These are phyloP conservation scores for Lenzites betulinus DNA, from an alignment of 768 basidiomycete species.

Conservation along the genomic window DNA sequence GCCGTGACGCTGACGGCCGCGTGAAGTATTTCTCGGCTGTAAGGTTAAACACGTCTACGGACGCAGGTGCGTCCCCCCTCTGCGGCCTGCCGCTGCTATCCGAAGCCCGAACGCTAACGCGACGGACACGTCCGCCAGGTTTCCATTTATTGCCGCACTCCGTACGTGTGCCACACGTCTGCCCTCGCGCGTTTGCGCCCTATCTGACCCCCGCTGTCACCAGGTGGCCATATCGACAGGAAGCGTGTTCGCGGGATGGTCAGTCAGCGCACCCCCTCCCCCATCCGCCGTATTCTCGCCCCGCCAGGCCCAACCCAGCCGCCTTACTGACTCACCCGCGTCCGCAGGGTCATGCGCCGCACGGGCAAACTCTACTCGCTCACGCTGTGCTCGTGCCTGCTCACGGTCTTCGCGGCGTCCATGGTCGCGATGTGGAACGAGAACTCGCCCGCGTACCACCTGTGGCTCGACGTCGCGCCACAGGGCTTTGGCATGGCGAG, in stretches of 20 bases:
- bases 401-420: constrained; percentile 59
- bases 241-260: constrained; percentile 88
- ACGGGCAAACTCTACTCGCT: constrained; percentile 86
- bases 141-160: constrained; percentile 90
- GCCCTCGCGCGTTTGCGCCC: neutral
- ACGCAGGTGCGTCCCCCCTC: constrained; percentile 56
- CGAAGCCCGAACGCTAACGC: neutral
- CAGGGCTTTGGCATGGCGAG: constrained; percentile 86
- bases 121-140: constrained; percentile 43
- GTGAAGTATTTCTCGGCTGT: constrained; percentile 83
- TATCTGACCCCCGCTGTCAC: constrained; percentile 11
- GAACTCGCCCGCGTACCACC: constrained; percentile 55
- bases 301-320: no score
- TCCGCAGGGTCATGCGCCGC: constrained; percentile 72
- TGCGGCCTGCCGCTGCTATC: neutral
- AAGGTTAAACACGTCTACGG: constrained; percentile 62
- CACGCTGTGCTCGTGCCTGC: constrained; percentile 63
- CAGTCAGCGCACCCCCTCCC: constrained; percentile 4
- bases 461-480: constrained; percentile 79
- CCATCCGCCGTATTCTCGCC: constrained; percentile 9
- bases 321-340: neutral
- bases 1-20: constrained; percentile 6
- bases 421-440: constrained; percentile 71
- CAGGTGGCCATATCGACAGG: constrained; percentile 84
- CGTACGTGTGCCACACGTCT: constrained; percentile 43